A percentile compares a stretch with the other conserved stretches of the same genome.
phyloP scores from a whole-genome alignment of 2,329 filamentous ascomycete genomes.

The Ascochyta koolunga region DNA sequence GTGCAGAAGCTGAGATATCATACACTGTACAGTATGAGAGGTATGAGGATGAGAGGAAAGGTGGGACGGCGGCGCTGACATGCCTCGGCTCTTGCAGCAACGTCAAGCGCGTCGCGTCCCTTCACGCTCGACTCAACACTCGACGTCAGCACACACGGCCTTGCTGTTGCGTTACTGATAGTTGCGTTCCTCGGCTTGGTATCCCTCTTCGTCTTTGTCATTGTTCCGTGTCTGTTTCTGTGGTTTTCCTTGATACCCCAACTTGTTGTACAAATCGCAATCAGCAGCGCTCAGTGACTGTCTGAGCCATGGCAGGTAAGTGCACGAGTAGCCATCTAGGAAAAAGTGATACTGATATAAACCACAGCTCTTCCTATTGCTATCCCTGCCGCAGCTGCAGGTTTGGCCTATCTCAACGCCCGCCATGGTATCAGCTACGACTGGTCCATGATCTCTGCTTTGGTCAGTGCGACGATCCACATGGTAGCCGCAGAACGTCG shows the following conservation, averaged over 20 bases:
- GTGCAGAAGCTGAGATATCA: constrained; percentile 4
- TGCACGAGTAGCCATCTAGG: neutral
- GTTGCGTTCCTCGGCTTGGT: neutral
- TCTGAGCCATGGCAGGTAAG: constrained; percentile 19
- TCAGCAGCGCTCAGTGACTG: neutral
- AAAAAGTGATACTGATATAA: neutral
- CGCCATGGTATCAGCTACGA: constrained; percentile 71
- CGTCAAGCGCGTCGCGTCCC: constrained; percentile 6
- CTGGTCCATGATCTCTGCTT: constrained; percentile 61
- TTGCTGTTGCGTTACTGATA: constrained; percentile 6
- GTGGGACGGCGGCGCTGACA: neutral
- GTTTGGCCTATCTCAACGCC: constrained; percentile 68
- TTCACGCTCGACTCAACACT: constrained; percentile 4
- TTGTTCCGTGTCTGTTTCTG: neutral
- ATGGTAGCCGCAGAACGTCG: constrained; percentile 57
- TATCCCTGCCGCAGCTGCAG: constrained; percentile 45
- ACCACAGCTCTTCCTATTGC: constrained; percentile 35
- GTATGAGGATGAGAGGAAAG: neutral
- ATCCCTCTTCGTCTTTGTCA: neutral
- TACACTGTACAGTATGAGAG: too few relatives aligned
- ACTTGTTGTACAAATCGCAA: neutral
- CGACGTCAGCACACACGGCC: constrained; percentile 4
- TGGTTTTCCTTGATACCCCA: constrained; percentile 3
- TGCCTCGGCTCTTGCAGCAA: constrained; percentile 13
- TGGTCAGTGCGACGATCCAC: constrained; percentile 55